Evolutionary conservation across 257 asterid genomes (phyloP), one percentile per base, ranked within the genome.

Genomic region (Lantana camara): DNA sequence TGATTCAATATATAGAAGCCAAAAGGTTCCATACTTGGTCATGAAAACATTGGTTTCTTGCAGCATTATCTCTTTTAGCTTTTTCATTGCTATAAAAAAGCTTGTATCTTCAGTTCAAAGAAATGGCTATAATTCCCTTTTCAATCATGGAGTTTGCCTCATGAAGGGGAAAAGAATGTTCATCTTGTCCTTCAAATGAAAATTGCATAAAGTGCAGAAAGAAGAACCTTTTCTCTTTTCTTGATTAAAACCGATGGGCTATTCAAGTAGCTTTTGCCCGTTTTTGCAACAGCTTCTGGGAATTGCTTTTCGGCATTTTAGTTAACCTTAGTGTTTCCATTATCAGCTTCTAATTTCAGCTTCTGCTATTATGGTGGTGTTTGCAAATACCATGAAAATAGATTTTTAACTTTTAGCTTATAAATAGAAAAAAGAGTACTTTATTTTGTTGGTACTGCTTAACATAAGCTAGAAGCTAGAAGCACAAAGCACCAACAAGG

Each of bases 141-240:
- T n/a, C 57, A 60, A 24, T 8, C 38, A 42, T 44, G 23, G 52
- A 60, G 41, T 76, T n/a, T 76, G 77, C 80, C 77, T 78, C 64
- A 14, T 67, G 22, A 17, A 60, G 73, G 54, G 83, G 95, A 52
- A 72, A 90, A 69, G 90, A 75, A 87, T 79, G 60, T 54, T 2
- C 32, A 2, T 27, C 5, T 52, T 44, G 34, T 72, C 68, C 54
- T 55, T 58, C 35, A 19, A 21, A n/a, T 10, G 34, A 37, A 60
- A 54, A 16, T 41, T 50, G 35, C 13, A 12, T 10, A 22, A 22
- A 50, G 35, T 12, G 51, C 24, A 47, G 24, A 19, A 47, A 47
- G 23, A 47, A 47, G 53, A 5, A 47, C 53, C 3, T 22, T 50
- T 50, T 23, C 29, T 21, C 7, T 19, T 49, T 49, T 24, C 11